Percentiles rank a stretch among this genome's conserved stretches.
phyloP scores from a whole-genome alignment of 2,329 filamentous ascomycete species.

The Cryphonectria carpinicola region DNA sequence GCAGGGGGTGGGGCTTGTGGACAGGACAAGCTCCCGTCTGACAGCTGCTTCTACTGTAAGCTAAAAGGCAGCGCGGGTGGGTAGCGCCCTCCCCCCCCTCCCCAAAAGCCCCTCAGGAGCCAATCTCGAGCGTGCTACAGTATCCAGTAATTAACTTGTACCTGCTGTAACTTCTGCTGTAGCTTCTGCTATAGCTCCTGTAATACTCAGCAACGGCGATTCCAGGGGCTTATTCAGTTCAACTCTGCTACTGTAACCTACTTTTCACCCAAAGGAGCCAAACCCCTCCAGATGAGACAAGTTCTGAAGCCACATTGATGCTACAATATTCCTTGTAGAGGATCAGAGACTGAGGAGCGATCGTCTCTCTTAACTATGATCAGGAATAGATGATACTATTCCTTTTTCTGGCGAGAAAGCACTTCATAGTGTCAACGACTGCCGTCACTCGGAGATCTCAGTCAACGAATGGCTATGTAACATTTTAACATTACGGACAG shows the following conservation, averaged over 20 bases:
- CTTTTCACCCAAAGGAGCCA: no score
- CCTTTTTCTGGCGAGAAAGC: neutral
- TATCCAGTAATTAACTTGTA: neutral
- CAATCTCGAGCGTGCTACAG: constrained; percentile 3
- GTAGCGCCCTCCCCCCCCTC: no score
- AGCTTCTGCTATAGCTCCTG: neutral
- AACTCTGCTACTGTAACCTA: no score
- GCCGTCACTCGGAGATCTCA: neutral
- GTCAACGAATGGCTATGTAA: neutral
- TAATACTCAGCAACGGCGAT: neutral
- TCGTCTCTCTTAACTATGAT: no score
- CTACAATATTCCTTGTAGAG: no score
- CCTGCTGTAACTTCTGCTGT: neutral
- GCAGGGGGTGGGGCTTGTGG: no score
- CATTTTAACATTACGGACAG: neutral
- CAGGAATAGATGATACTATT: neutral
- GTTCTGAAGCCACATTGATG: no score
- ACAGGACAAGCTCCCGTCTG: constrained; percentile 2
- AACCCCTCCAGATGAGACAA: no score
- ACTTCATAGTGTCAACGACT: neutral
- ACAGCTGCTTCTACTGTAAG: neutral
- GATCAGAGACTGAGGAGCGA: no score
- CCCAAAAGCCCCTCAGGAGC: neutral
- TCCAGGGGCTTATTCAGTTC: no score
- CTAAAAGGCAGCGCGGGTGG: neutral